A percentile compares a stretch with the other conserved stretches of the same genome.
Conservation (phyloP, 768 basidiomycete genomes). For the Dendrothele bispora region DNA sequence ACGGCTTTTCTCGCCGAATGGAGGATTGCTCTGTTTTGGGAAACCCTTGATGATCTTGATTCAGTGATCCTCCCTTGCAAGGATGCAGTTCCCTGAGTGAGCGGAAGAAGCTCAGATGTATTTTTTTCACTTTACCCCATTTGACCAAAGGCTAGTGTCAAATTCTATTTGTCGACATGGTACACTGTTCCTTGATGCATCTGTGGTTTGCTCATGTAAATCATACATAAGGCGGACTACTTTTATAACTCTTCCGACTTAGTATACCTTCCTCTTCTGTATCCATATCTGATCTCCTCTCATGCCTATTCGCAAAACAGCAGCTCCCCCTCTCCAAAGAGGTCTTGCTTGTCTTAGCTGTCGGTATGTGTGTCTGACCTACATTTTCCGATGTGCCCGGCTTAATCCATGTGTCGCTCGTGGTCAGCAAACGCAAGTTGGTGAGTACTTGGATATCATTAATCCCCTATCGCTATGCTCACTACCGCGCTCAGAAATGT, state of each 20-base stretch:
- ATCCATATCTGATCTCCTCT: slow-evolving; percentile 5
- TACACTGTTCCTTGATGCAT: too few species aligned
- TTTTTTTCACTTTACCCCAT: too few species aligned
- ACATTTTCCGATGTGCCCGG: not conserved
- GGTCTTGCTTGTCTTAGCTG: slow-evolving; percentile 40
- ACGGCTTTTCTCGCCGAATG: too few species aligned
- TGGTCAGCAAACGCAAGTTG: slow-evolving; percentile 35
- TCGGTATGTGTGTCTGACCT: slow-evolving; percentile 15
- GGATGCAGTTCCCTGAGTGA: too few species aligned
- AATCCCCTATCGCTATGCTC: not conserved
- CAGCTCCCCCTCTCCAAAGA: slow-evolving; percentile 31
- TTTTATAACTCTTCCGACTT: not conserved
- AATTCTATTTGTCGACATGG: too few species aligned
- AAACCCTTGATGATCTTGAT: too few species aligned
- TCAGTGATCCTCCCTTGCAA: too few species aligned
- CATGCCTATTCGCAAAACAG: slow-evolving; percentile 27
- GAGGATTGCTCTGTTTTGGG: too few species aligned
- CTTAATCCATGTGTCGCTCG: not conserved
- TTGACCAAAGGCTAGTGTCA: too few species aligned
- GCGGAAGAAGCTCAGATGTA: too few species aligned
- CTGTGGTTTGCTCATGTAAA: too few species aligned
- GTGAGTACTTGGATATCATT: slow-evolving; percentile 16
- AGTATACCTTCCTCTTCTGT: not conserved
- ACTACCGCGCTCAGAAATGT: slow-evolving; percentile 47
- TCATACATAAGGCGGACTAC: too few species aligned